Evolutionary conservation across 345 rosid species (phyloP).

Genomic region (Euclidium syriacum): DNA sequence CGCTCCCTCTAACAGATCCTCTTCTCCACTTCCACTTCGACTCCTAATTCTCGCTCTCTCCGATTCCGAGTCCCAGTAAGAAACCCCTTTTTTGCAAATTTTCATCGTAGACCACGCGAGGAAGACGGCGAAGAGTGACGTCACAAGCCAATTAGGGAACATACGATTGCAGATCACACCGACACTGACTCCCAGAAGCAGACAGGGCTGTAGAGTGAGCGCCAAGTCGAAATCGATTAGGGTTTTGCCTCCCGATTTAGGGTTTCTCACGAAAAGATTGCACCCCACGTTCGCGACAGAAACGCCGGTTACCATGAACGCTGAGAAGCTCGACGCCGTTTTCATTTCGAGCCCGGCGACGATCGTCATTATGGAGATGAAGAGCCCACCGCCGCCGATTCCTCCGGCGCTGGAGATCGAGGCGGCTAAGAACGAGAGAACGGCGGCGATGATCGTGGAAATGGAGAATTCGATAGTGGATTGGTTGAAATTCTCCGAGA

Average conservation of each 20-base stretch:
- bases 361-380: constrained; percentile 54
- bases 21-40: constrained; percentile 23
- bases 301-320: constrained; percentile 79
- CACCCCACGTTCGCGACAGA: constrained; percentile 61
- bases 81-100: constrained; percentile 54
- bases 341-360: constrained; percentile 59
- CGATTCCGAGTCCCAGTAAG: constrained; percentile 51
- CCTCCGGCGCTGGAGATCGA: constrained; percentile 81
- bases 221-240: constrained; percentile 59
- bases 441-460: constrained; percentile 34
- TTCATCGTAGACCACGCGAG: constrained; percentile 65
- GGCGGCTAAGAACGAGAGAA: constrained; percentile 56
- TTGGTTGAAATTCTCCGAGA: constrained; percentile 7
- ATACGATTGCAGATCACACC: constrained; percentile 62
- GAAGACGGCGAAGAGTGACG: constrained; percentile 47
- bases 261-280: constrained; percentile 32
- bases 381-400: constrained; percentile 75
- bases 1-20: constrained; percentile 9
- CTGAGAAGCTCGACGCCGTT: constrained; percentile 65
- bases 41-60: constrained; percentile 25
- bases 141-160: constrained; percentile 73
- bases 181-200: constrained; percentile 69
- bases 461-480: constrained; percentile 25
- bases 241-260: constrained; percentile 35
- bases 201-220: constrained; percentile 56